Conservation (phyloP, 306 rosid genomes). For the Vigna radiata region DNA sequence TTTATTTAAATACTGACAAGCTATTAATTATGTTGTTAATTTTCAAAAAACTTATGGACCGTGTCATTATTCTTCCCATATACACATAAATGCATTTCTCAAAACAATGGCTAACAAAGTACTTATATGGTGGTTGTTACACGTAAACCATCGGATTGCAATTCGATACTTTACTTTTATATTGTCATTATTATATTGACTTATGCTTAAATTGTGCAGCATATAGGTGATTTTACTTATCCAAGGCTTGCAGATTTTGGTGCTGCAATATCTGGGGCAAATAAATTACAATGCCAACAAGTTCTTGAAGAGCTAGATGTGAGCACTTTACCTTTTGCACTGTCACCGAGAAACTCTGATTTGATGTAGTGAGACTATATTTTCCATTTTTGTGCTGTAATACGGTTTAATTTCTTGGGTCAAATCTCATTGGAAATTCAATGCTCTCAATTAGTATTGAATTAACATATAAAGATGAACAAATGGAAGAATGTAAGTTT, state of each 20-base stretch:
- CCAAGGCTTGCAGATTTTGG: conserved; percentile 99
- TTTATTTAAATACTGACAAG: not conserved
- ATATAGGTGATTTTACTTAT: conserved; percentile 94
- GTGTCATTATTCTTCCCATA: conserved; percentile 20
- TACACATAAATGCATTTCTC: not conserved
- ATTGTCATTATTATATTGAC: conserved; percentile 30
- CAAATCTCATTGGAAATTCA: not conserved
- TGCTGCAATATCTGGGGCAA: conserved; percentile 99
- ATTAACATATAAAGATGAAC: conserved; percentile 28
- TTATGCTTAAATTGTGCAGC: conserved; percentile 64
- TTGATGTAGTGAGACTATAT: conserved; percentile 16
- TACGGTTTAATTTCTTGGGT: conserved; percentile 33
- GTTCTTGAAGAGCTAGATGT: conserved; percentile 99
- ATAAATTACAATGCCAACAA: conserved; percentile 92
- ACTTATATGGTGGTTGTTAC: conserved; percentile 25
- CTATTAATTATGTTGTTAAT: conserved; percentile 12
- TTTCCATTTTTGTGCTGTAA: conserved; percentile 10
- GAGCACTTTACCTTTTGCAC: conserved; percentile 47
- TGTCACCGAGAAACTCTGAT: conserved; percentile 30
- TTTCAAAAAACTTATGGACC: conserved; percentile 10
- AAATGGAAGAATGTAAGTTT: conserved; percentile 23
- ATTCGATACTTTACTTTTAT: conserved; percentile 9
- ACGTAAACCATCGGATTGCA: conserved; percentile 3
- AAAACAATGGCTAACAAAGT: not conserved
- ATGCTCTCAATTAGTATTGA: not conserved